Percentiles rank a stretch among this genome's conserved stretches.
Evolutionary conservation across 1,139 yeast genomes (phyloP).

Genomic region (Pichia sp.): DNA sequence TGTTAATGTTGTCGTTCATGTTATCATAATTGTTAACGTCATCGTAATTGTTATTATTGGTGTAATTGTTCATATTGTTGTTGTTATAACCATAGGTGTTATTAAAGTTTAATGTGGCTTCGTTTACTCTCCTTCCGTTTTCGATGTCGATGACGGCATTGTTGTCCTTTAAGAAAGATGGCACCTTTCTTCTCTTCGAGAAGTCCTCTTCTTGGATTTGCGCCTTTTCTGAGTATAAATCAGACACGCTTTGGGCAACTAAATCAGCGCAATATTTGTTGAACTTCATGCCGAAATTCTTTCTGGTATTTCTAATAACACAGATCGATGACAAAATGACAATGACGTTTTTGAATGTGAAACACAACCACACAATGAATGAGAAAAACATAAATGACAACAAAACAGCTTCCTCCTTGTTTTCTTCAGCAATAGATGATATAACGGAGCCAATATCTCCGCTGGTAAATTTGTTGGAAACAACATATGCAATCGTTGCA

Average conservation of each 20-base stretch:
- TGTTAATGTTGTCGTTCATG: too few species aligned
- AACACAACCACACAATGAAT: constrained; percentile 70
- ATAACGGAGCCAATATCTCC: constrained; percentile 50
- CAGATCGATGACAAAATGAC: constrained; percentile 24
- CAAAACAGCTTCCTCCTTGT: constrained; percentile 65
- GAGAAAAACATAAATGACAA: constrained; percentile 76
- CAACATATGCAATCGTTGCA: constrained; percentile 52
- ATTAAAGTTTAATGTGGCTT: neutral
- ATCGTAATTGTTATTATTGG: too few species aligned
- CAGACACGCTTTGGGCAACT: constrained; percentile 28
- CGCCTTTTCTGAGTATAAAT: constrained; percentile 27
- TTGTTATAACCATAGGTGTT: neutral
- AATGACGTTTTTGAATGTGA: constrained; percentile 53
- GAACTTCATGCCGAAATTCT: constrained; percentile 15
- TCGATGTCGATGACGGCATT: constrained; percentile 1
- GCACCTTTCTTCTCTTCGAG: constrained; percentile 20
- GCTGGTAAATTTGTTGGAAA: constrained; percentile 41
- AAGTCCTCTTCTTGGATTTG: constrained; percentile 16
- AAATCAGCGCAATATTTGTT: constrained; percentile 23
- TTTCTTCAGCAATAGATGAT: constrained; percentile 54
- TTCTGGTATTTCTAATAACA: constrained; percentile 19
- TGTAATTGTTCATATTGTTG: too few species aligned
- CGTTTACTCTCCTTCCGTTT: neutral
- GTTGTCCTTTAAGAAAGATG: constrained; percentile 16
- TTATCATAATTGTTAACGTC: neutral